phyloP scores from a whole-genome alignment of 352 stramenopile genomes.

The Globisporangium canariense region DNA sequence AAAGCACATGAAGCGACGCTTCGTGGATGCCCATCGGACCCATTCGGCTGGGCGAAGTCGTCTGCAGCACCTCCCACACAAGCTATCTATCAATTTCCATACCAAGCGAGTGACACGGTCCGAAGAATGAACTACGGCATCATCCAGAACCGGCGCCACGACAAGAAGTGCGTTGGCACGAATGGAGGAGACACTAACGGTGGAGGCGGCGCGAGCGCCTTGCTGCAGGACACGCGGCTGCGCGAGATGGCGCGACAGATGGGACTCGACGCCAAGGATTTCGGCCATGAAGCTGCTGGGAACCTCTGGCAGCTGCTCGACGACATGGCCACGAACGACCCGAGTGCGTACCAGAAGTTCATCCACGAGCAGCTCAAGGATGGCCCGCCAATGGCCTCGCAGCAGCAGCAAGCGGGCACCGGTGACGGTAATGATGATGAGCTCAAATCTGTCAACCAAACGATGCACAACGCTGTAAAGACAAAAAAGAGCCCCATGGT shows the following conservation, averaged over 20 bases:
- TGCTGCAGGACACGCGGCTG: slow-evolving; percentile 58
- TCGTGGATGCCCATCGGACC: too few relatives aligned
- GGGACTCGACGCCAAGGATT: slow-evolving; percentile 63
- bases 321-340: slow-evolving; percentile 66
- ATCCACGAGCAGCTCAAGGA: slow-evolving; percentile 80
- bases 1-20: too few relatives aligned
- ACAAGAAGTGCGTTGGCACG: slow-evolving; percentile 21
- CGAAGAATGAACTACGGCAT: slow-evolving; percentile 84
- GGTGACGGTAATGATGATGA: background rate
- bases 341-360: slow-evolving; percentile 69
- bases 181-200: background rate
- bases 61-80: background rate
- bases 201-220: slow-evolving; percentile 21
- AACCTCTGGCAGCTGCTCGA: slow-evolving; percentile 74
- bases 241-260: slow-evolving; percentile 84
- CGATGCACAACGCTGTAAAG: background rate
- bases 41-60: too few relatives aligned
- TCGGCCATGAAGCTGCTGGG: slow-evolving; percentile 64
- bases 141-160: slow-evolving; percentile 67
- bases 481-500: slow-evolving; percentile 13
- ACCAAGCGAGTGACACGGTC: background rate
- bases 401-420: slow-evolving; percentile 1
- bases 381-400: slow-evolving; percentile 29
- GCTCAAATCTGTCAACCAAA: background rate
- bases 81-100: background rate